Conservation (phyloP, 2,329 filamentous ascomycete species). For the Clonostachys rhizophaga region DNA sequence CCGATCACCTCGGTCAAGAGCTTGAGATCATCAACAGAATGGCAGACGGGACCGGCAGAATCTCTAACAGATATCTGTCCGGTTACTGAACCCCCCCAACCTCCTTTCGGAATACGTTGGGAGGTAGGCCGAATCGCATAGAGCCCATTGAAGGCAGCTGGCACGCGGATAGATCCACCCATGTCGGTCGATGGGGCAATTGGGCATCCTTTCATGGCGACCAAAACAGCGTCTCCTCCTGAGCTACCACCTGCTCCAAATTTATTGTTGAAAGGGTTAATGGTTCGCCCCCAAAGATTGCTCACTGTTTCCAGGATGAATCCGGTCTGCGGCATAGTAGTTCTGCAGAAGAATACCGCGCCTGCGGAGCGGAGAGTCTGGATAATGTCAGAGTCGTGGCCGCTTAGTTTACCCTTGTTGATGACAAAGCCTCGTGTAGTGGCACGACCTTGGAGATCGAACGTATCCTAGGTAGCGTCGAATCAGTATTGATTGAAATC, state of each 20-base stretch:
- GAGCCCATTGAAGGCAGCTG: conserved; percentile 34
- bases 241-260: conserved; percentile 60
- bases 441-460: neutral
- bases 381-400: neutral
- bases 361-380: conserved; percentile 38
- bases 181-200: conserved; percentile 37
- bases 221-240: conserved; percentile 46
- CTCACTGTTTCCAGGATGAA: conserved; percentile 32
- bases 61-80: conserved; percentile 26
- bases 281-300: conserved; percentile 56
- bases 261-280: conserved; percentile 58
- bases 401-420: neutral
- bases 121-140: conserved; percentile 35
- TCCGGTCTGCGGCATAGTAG: conserved; percentile 59
- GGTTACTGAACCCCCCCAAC: conserved; percentile 7
- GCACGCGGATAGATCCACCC: conserved; percentile 36
- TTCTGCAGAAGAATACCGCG: conserved; percentile 64
- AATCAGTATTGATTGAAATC: too few relatives aligned
- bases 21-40: conserved; percentile 15
- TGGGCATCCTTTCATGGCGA: conserved; percentile 32
- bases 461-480: too few relatives aligned
- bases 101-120: conserved; percentile 12
- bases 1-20: conserved; percentile 29
- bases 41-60: conserved; percentile 8
- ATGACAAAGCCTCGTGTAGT: neutral